Evolutionary conservation across 179 eudicot genomes (phyloP), one percentile per base, ranked within the genome.

Genomic region (Heliamphora pulchella): DNA sequence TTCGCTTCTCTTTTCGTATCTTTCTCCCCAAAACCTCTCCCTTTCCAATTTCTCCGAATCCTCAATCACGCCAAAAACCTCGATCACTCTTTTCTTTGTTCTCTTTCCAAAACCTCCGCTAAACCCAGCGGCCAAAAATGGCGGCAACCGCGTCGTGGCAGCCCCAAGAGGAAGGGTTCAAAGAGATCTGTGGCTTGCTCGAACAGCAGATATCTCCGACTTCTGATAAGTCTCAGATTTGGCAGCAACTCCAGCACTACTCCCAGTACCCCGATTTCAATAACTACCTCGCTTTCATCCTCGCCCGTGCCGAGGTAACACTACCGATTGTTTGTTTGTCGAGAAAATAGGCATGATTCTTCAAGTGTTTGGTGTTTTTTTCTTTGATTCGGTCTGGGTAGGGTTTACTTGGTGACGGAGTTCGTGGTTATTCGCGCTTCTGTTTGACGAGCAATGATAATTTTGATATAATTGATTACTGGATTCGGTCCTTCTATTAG

Each of bases 261-360:
- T 90, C 99, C 69, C 93, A 89, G 82, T 90, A 84, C 69, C 98
- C 96, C 17, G 99, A 96, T 89, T 96, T 96, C 87, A 94, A 96
- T 80, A 96, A 94, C 78, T 94, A 96, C 76, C 97, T 96, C 59
- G 87, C 90, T 59, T 96, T 94, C 80, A 92, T 96, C 70, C 86
- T 96, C 57, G 86, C 94, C 17, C 96, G 88, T 47, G 94, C 97
- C 15, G 90, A 96, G 86, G 98, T 96, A 81, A 8, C 11, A n/a
- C 58, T 71, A 62, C 31, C 31, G 17, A 55, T 64, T 81, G 73
- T 55, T 74, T 74, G 20, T 64, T 81, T 75, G 66, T 69, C 6
- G 39, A 31, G 41, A 66, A 48, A 63, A 22, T 18, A 1, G 11
- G 78, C 39, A 4, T 41, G 51, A 9, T 41, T 75, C 22, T 44